Evolutionary conservation across 805 yeast species (phyloP), one percentile per base, ranked within the genome.

Genomic region (Yamadazyma akitaensis): DNA sequence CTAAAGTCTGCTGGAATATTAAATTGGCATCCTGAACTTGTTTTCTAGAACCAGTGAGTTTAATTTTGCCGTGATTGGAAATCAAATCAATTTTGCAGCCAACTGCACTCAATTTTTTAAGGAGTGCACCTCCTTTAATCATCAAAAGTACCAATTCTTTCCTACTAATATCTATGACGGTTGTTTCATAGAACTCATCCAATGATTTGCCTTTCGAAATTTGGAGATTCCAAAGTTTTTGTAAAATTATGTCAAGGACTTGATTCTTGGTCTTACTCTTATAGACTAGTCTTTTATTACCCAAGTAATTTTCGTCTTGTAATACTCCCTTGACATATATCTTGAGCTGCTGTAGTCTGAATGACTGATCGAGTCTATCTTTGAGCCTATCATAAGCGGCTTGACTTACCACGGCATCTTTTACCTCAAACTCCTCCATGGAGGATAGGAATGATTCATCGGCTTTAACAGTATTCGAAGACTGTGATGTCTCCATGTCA

Each of bases 21-120:
- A 77, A 68, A 45, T 65, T 62, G 17, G 79, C 76, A 63, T 73
- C 76, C 21, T 65, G 62, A 32, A 70, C 62, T 32, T 77, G 78
- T 17, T 58, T 51, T 5, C 59, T 63, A 0, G 78, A 68, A 7
- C 79, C 76, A n/a, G 60, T 50, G 13, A 77, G 61, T 9, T 62
- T 50, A 16, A 77, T 61, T 30, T 60, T 63, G 25, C 50, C 53
- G 14, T 57, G 59, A 5, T 57, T 59, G 1, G 70, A 56, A 34
- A 63, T 64, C 32, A 76, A 64, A 5, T 61, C 51, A 31, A 77
- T 60, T 40, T 61, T 55, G 3, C 72, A 69, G 1, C 80, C 81
- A 1, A 68, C 62, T 41, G 71, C 57, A 17, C 72, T 62, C 56
- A 77, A 60, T 42, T 67, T 64, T 36, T 72, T 64, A 7, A 75